These are phyloP conservation scores for Endocarpon pusillum DNA, from an alignment of 495 filamentous ascomycete genomes.

Conservation along the genomic window DNA sequence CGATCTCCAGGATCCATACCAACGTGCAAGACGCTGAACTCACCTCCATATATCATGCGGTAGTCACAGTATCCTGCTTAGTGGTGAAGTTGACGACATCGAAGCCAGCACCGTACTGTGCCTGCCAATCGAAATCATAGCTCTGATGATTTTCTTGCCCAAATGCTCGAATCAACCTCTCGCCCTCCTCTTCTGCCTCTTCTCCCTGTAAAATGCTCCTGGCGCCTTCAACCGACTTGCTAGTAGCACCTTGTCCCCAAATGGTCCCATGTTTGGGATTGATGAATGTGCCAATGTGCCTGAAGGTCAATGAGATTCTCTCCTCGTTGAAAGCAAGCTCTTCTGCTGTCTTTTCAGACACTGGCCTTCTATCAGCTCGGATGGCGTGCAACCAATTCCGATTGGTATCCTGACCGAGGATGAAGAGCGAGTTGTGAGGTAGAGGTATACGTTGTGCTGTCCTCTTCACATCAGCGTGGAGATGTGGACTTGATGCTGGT, in stretches of 20 bases:
- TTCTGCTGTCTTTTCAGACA: slow-evolving; percentile 41
- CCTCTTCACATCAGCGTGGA: slow-evolving; percentile 19
- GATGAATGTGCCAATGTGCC: slow-evolving; percentile 75
- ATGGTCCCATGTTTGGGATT: slow-evolving; percentile 40
- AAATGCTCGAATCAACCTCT: slow-evolving; percentile 61
- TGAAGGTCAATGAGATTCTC: slow-evolving; percentile 86
- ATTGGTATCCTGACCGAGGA: slow-evolving; percentile 70
- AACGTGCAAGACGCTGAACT: slow-evolving; percentile 6
- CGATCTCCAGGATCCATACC: slow-evolving; percentile 8
- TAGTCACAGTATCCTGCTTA: no score
- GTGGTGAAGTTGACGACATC: slow-evolving; percentile 66
- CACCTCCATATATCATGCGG: background rate
- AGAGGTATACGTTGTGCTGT: slow-evolving; percentile 49
- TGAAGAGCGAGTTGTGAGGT: slow-evolving; percentile 77
- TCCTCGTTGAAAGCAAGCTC: slow-evolving; percentile 59
- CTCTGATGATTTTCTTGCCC: slow-evolving; percentile 62
- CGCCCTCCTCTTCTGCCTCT: slow-evolving; percentile 34
- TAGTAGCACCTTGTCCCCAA: slow-evolving; percentile 79
- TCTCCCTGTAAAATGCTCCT: slow-evolving; percentile 50
- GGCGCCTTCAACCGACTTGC: slow-evolving; percentile 43
- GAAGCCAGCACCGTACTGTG: slow-evolving; percentile 62
- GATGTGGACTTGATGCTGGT: background rate
- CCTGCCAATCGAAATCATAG: slow-evolving; percentile 61
- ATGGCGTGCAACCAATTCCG: slow-evolving; percentile 80
- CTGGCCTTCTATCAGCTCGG: slow-evolving; percentile 61